Conservation (phyloP, 495 filamentous ascomycete species). For the Lophium mytilinum region DNA sequence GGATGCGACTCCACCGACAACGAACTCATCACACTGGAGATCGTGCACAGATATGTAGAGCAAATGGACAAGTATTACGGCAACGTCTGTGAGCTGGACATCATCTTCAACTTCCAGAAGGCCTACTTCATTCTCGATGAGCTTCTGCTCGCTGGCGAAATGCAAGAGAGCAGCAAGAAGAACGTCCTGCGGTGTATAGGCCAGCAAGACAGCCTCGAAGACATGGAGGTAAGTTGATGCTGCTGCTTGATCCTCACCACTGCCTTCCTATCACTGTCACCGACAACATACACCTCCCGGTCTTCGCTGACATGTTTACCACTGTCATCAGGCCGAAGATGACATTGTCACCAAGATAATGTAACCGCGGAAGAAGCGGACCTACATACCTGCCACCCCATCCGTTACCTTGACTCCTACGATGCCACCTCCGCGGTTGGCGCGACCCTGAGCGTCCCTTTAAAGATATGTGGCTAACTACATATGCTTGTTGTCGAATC, state of each 20-base stretch:
- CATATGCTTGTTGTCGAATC: conserved; percentile 6
- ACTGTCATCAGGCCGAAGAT: conserved; percentile 71
- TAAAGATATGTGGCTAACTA: conserved; percentile 2
- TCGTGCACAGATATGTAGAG: conserved; percentile 97
- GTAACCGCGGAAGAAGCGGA: conserved; percentile 39
- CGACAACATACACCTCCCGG: background rate
- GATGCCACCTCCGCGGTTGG: background rate
- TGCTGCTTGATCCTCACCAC: conserved; percentile 2
- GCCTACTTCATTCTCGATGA: conserved; percentile 99
- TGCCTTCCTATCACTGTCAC: background rate
- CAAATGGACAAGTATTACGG: conserved; percentile 99
- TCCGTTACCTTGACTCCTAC: background rate
- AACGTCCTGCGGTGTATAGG: conserved; percentile 91
- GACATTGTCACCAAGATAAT: conserved; percentile 89
- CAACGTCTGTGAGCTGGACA: conserved; percentile 98
- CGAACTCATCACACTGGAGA: conserved; percentile 94
- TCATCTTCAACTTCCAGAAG: conserved; percentile 99
- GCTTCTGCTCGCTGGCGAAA: conserved; percentile 87
- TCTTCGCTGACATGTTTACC: conserved; percentile 29
- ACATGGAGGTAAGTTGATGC: conserved; percentile 80
- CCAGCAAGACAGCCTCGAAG: conserved; percentile 89
- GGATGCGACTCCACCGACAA: conserved; percentile 92
- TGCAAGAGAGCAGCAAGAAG: conserved; percentile 99
- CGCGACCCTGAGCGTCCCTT: background rate
- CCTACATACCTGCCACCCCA: background rate